Conservation (phyloP, 2,329 filamentous ascomycete species). For the Periconia digitata region DNA sequence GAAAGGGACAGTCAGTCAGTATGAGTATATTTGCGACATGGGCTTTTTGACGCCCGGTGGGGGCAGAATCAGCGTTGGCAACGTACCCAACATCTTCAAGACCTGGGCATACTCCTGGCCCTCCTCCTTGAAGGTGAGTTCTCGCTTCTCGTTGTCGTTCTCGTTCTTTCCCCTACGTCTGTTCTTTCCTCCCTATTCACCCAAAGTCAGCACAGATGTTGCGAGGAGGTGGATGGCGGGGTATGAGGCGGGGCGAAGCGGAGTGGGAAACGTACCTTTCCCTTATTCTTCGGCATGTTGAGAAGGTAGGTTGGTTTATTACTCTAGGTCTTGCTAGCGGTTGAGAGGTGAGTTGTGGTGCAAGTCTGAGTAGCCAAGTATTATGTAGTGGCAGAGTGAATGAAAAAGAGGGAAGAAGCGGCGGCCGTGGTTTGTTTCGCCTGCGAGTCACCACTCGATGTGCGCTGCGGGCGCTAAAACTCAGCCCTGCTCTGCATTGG, state of each 20-base stretch:
- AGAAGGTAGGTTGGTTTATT: slow-evolving; percentile 11
- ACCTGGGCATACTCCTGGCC: slow-evolving; percentile 91
- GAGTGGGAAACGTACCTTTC: slow-evolving; percentile 71
- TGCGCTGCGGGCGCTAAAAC: neutral
- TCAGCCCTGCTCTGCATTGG: slow-evolving; percentile 3
- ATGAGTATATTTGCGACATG: neutral
- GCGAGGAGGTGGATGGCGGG: slow-evolving; percentile 17
- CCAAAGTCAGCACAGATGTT: slow-evolving; percentile 15
- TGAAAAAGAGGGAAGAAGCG: neutral
- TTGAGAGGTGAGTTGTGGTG: too few species aligned
- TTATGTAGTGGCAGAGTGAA: neutral
- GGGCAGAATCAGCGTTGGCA: neutral
- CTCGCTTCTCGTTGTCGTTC: slow-evolving; percentile 94
- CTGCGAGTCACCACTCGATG: neutral
- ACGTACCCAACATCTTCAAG: slow-evolving; percentile 81
- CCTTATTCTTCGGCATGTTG: slow-evolving; percentile 98
- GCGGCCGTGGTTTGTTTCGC: neutral
- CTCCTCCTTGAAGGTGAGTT: slow-evolving; percentile 98
- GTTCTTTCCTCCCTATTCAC: slow-evolving; percentile 86
- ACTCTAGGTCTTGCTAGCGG: slow-evolving; percentile 10
- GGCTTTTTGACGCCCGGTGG: neutral
- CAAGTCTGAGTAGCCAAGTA: too few species aligned
- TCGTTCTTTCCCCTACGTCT: slow-evolving; percentile 98
- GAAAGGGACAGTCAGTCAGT: neutral
- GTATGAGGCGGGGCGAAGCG: slow-evolving; percentile 25